Conservation (phyloP, 75 land plant genomes). For the Pinus albicaulis region DNA sequence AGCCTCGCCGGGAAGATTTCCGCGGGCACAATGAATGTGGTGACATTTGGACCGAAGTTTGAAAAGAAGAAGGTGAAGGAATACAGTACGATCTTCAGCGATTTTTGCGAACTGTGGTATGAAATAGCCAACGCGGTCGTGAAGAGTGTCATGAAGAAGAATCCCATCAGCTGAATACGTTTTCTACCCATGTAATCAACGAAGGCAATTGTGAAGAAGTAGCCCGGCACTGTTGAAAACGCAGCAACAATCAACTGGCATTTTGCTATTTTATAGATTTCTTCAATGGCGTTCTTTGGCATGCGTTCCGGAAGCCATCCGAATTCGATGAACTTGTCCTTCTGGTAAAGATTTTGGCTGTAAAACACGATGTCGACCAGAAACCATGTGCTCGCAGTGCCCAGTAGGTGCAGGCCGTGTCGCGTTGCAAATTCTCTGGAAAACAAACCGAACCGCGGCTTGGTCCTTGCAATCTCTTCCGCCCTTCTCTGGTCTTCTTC, state of each 20-base stretch:
- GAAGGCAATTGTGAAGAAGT: slow-evolving; percentile 58
- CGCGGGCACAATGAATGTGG: slow-evolving; percentile 49
- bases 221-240: slow-evolving; percentile 57
- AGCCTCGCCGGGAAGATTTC: slow-evolving; percentile 55
- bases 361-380: slow-evolving; percentile 47
- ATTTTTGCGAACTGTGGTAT: slow-evolving; percentile 30
- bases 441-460: slow-evolving; percentile 19
- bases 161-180: slow-evolving; percentile 48
- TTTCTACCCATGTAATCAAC: slow-evolving; percentile 44
- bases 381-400: slow-evolving; percentile 42
- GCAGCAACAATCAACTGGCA: slow-evolving; percentile 59
- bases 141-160: slow-evolving; percentile 53
- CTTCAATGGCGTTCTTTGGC: slow-evolving; percentile 42
- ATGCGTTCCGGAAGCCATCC: slow-evolving; percentile 35
- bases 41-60: slow-evolving; percentile 56
- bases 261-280: slow-evolving; percentile 28
- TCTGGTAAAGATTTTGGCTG: slow-evolving; percentile 44
- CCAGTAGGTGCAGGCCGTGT: slow-evolving; percentile 39
- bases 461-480: background rate
- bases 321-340: slow-evolving; percentile 41
- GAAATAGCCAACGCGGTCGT: slow-evolving; percentile 55
- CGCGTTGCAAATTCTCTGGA: slow-evolving; percentile 25
- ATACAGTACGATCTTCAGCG: slow-evolving; percentile 38
- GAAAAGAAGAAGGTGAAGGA: slow-evolving; percentile 49
- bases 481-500: background rate